phyloP scores from a whole-genome alignment of 768 basidiomycete species.

The Termitomyces sp. region DNA sequence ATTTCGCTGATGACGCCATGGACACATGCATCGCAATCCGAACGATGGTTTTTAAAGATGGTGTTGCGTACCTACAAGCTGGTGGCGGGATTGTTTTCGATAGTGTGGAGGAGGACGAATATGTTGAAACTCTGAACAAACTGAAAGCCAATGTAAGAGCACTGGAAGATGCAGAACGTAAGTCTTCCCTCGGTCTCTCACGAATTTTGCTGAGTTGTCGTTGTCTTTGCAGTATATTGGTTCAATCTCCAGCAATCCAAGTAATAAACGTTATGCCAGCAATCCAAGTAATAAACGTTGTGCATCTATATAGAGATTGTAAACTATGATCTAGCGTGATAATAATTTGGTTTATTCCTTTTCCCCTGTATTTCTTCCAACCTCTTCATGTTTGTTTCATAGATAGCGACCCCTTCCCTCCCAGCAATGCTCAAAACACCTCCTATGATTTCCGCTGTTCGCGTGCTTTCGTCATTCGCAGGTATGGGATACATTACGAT shows the following conservation, averaged over 20 bases:
- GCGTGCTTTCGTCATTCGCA: slow-evolving; percentile 92
- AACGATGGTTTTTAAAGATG: slow-evolving; percentile 96
- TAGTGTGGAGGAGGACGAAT: slow-evolving; percentile 97
- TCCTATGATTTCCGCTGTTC: slow-evolving; percentile 86
- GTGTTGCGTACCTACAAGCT: slow-evolving; percentile 87
- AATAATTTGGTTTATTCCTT: slow-evolving; percentile 9
- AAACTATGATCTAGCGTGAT: slow-evolving; percentile 2
- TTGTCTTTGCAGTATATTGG: slow-evolving; percentile 54
- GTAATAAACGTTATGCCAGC: slow-evolving; percentile 43
- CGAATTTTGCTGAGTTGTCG: slow-evolving; percentile 13
- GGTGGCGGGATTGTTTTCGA: slow-evolving; percentile 98
- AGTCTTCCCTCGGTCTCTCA: slow-evolving; percentile 1
- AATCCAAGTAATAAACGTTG: slow-evolving; percentile 24
- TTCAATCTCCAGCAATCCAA: slow-evolving; percentile 52
- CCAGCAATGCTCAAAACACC: slow-evolving; percentile 89
- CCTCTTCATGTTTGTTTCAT: slow-evolving; percentile 24
- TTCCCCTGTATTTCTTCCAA: slow-evolving; percentile 19
- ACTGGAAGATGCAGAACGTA: slow-evolving; percentile 84
- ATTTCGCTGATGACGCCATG: slow-evolving; percentile 92
- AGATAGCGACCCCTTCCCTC: slow-evolving; percentile 59
- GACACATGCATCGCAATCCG: slow-evolving; percentile 99
- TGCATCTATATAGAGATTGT: slow-evolving; percentile 8
- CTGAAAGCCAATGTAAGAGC: slow-evolving; percentile 82
- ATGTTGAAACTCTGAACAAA: slow-evolving; percentile 93
- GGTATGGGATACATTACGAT: slow-evolving; percentile 98